phyloP scores from a whole-genome alignment of 1,284 basidiomycete species.

The Cerioporus squamosus region DNA sequence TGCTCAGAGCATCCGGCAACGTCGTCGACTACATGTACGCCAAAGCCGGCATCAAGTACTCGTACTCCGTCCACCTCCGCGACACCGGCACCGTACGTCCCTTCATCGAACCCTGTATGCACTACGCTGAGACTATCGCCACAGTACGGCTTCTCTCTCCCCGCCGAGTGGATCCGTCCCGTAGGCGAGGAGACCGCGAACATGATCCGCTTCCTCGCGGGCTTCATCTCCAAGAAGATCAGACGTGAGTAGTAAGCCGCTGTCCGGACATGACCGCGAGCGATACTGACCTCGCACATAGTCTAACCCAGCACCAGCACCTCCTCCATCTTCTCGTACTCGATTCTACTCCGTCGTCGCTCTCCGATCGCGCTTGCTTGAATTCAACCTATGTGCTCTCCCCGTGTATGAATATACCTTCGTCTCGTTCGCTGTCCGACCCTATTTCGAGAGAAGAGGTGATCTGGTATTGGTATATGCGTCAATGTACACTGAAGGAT shows the following conservation, averaged over 20 bases:
- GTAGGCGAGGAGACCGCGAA: slow-evolving; percentile 77
- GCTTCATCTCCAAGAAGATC: slow-evolving; percentile 55
- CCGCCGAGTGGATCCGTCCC: slow-evolving; percentile 73
- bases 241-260: slow-evolving; percentile 4
- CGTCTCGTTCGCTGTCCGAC: too few species aligned
- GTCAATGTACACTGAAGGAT: background rate
- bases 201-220: slow-evolving; percentile 68
- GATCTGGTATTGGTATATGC: slow-evolving; percentile 10
- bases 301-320: too few species aligned
- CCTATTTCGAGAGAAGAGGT: too few species aligned
- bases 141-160: slow-evolving; percentile 82
- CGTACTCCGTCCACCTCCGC: slow-evolving; percentile 78
- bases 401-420: too few species aligned
- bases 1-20: slow-evolving; percentile 66
- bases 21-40: slow-evolving; percentile 80
- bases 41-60: slow-evolving; percentile 68
- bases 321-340: too few species aligned
- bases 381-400: too few species aligned
- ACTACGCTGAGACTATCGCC: background rate
- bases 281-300: too few species aligned
- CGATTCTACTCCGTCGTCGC: too few species aligned
- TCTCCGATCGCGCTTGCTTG: background rate
- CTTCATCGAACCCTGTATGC: background rate
- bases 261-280: too few species aligned
- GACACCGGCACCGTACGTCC: slow-evolving; percentile 80